Evolutionary conservation across 225 moss, liverwort and hornwort species (phyloP).

Genomic region (Bryum argenteum): DNA sequence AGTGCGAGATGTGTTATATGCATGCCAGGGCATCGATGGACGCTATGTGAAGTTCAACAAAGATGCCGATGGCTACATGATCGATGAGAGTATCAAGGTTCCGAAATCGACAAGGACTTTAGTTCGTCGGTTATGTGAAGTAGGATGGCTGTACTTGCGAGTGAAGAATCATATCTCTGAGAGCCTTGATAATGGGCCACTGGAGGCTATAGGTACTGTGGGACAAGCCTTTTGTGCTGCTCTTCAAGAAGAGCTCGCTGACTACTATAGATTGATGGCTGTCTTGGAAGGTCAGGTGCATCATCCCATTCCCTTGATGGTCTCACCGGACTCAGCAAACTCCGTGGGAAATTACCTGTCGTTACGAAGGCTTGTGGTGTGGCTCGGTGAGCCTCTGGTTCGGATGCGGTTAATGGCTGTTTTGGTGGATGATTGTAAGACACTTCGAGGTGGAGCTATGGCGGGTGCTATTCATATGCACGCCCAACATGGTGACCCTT

Average conservation of each 20-base stretch:
- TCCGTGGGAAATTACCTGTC: conserved; percentile 88
- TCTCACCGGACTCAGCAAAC: conserved; percentile 49
- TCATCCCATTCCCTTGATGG: conserved; percentile 88
- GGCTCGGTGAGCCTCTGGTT: conserved; percentile 95
- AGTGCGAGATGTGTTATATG: conserved; percentile 92
- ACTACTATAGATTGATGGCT: conserved; percentile 98
- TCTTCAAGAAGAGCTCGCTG: conserved; percentile 93
- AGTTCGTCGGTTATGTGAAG: conserved; percentile 91
- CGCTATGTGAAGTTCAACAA: conserved; percentile 93
- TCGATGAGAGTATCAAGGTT: conserved; percentile 80
- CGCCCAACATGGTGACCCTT: conserved; percentile 92
- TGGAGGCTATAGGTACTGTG: conserved; percentile 96
- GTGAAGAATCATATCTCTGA: conserved; percentile 94
- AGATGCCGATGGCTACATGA: conserved; percentile 87
- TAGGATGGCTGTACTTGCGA: conserved; percentile 94
- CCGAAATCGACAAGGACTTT: conserved; percentile 78
- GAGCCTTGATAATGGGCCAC: conserved; percentile 90
- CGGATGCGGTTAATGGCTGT: conserved; percentile 99
- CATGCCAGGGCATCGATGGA: conserved; percentile 94
- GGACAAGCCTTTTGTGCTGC: conserved; percentile 99
- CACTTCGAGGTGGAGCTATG: conserved; percentile 94
- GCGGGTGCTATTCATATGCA: conserved; percentile 99
- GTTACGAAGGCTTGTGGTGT: conserved; percentile 82
- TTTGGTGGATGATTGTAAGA: conserved; percentile 97
- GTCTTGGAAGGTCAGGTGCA: conserved; percentile 97